phyloP scores from a whole-genome alignment of 441 rosid species.

The Manihot esculenta region DNA sequence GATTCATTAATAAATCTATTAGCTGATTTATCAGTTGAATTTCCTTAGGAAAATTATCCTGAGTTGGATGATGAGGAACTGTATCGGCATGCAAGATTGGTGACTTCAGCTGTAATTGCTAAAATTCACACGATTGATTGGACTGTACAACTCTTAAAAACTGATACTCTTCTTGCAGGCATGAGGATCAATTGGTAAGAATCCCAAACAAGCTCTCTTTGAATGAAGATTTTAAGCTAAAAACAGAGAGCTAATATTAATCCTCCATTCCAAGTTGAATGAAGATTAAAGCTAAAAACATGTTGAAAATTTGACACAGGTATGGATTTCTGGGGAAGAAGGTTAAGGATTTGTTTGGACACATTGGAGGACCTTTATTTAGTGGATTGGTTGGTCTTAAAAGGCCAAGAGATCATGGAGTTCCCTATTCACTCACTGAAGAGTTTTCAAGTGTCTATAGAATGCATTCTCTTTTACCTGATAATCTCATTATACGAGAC shows the following conservation, averaged over 20 bases:
- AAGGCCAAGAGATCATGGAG: slow-evolving; percentile 68
- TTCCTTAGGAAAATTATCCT: slow-evolving; percentile 45
- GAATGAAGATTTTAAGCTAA: too few species aligned
- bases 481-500: slow-evolving; percentile 47
- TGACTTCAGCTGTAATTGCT: slow-evolving; percentile 69
- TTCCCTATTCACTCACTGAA: slow-evolving; percentile 63
- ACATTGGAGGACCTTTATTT: slow-evolving; percentile 44
- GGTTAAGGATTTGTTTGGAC: slow-evolving; percentile 57
- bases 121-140: slow-evolving; percentile 82
- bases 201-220: too few species aligned
- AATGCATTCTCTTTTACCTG: slow-evolving; percentile 67
- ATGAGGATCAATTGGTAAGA: slow-evolving; percentile 73
- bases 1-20: too few species aligned
- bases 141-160: slow-evolving; percentile 70
- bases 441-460: slow-evolving; percentile 68
- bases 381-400: slow-evolving; percentile 66
- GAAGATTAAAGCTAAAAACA: too few species aligned
- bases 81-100: slow-evolving; percentile 56
- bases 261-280: too few species aligned
- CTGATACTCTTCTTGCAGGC: slow-evolving; percentile 58
- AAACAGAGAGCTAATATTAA: too few species aligned
- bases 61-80: slow-evolving; percentile 62
- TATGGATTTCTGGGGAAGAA: slow-evolving; percentile 63
- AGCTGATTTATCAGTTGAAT: too few species aligned
- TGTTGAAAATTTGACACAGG: slow-evolving; percentile 11